Evolutionary conservation across 352 stramenopile genomes (phyloP), one percentile per base, ranked within the genome.

Genomic region (Pythium sukuiense): DNA sequence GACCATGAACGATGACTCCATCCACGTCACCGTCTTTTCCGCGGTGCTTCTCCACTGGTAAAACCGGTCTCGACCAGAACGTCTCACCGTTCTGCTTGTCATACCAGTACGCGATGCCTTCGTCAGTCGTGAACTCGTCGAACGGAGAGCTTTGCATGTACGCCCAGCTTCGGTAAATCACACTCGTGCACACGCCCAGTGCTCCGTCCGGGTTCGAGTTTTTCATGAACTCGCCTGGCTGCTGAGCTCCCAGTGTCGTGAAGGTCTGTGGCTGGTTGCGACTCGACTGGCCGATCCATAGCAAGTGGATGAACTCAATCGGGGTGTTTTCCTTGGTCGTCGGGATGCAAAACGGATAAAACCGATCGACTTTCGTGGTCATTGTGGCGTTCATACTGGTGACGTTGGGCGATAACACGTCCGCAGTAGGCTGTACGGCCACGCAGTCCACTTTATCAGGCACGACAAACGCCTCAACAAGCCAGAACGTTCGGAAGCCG

Each of bases 61-160:
- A 65, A 7, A 98, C 70, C 18, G 93, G 90, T 14, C 87, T 76
- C 33, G 94, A 89, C 93, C 94, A 98, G 59, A 95, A 97, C 4
- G 93, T 98, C 66, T 96, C 80, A 2, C 91, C 92, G 3, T 59
- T 85, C 13, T 76, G 67, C 53, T 83, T 83, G 61, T 92, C 77
- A 49, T 91, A 93, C 92, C 91, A 98, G 71, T 98, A 98, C 6
- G 91, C 76, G 18, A 98, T 73, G 13, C 93, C 92, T 55, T 97
- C 91, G 33, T 94, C 88, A 1, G 91, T 97, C 58, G 80, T 66
- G 67, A 97, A 98, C 75, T 98, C 90, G 55, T 98, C 90, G 46
- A 88, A 93, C 6, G 80, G 74, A 29, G 76, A 74, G 32, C 68
- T 77, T 72, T 98, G 95, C 72, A 93, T 85, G 69, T 97, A 98